Percentiles rank a stretch among this genome's conserved stretches.
These are phyloP conservation scores for Plasmodium cynomolgi DNA, from an alignment of 169 alveolate species.

Conservation along the genomic window DNA sequence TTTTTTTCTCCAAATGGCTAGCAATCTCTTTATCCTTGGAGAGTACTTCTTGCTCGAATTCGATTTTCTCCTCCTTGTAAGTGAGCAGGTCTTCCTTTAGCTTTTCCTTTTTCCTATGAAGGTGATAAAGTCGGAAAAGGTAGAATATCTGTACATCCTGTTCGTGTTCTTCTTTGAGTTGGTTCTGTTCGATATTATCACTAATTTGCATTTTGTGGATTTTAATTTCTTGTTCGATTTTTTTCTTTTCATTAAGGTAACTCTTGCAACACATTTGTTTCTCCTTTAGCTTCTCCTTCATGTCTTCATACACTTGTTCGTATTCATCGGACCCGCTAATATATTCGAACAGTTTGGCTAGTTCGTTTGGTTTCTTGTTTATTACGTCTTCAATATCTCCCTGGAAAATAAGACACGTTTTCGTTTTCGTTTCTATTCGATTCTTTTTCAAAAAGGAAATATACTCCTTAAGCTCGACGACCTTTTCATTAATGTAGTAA, in stretches of 20 bases:
- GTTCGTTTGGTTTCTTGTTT: conserved; percentile 89
- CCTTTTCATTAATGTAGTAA: conserved; percentile 86
- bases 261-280: conserved; percentile 53
- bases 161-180: conserved; percentile 52
- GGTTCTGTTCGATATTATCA: conserved; percentile 56
- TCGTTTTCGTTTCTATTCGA: conserved; percentile 81
- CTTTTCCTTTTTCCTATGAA: conserved; percentile 31
- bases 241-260: conserved; percentile 50
- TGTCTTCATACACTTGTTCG: conserved; percentile 70
- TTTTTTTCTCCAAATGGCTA: conserved; percentile 33
- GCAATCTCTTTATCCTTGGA: conserved; percentile 31
- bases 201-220: conserved; percentile 36
- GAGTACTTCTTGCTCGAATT: conserved; percentile 47
- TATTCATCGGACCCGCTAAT: conserved; percentile 90
- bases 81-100: conserved; percentile 13
- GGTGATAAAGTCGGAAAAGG: conserved; percentile 40
- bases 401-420: conserved; percentile 90
- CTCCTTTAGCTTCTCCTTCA: conserved; percentile 56
- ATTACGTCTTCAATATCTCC: conserved; percentile 93
- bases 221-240: conserved; percentile 65
- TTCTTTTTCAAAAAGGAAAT: conserved; percentile 75
- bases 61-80: conserved; percentile 24
- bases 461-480: conserved; percentile 83
- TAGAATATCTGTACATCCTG: conserved; percentile 6
- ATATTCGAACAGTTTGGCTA: conserved; percentile 90